Evolutionary conservation across 2,329 filamentous ascomycete species (phyloP).

Genomic region (Penicillium sp.): DNA sequence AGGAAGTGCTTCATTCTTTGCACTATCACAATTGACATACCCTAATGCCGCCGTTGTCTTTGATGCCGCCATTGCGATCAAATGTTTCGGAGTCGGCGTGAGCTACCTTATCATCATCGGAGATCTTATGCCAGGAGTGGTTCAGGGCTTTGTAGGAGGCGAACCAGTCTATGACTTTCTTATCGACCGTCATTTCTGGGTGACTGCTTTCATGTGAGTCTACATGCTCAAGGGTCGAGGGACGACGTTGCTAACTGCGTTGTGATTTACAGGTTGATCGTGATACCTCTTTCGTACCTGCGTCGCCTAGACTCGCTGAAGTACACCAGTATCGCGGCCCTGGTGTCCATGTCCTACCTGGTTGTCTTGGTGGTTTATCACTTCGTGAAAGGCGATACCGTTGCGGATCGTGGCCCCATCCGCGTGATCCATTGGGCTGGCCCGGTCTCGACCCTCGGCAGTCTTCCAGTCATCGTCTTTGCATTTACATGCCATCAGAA

Average conservation of each 20-base stretch:
- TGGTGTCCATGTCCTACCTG: conserved; percentile 90
- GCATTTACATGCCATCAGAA: conserved; percentile 99
- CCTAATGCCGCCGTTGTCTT: conserved; percentile 94
- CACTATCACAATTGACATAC: conserved; percentile 94
- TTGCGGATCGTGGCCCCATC: conserved; percentile 68
- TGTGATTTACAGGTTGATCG: conserved; percentile 60
- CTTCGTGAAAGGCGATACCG: conserved; percentile 71
- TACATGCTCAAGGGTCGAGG: background rate
- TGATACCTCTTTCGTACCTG: conserved; percentile 91
- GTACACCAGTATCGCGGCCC: conserved; percentile 87
- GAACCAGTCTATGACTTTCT: conserved; percentile 66
- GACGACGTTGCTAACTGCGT: conserved; percentile 12
- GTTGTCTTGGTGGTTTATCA: conserved; percentile 92
- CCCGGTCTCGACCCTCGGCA: conserved; percentile 71
- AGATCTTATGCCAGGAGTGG: conserved; percentile 94
- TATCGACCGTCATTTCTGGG: conserved; percentile 91
- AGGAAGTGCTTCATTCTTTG: conserved; percentile 86
- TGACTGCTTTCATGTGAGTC: conserved; percentile 83
- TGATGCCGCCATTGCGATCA: conserved; percentile 91
- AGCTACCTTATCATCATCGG: conserved; percentile 99
- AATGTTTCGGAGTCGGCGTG: conserved; percentile 95
- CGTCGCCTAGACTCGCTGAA: conserved; percentile 90
- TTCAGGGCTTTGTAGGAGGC: conserved; percentile 68
- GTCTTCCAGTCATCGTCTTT: conserved; percentile 92
- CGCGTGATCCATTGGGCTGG: conserved; percentile 75